Evolutionary conservation across 2,329 filamentous ascomycete species (phyloP).

Genomic region (Penicillium glabrum): DNA sequence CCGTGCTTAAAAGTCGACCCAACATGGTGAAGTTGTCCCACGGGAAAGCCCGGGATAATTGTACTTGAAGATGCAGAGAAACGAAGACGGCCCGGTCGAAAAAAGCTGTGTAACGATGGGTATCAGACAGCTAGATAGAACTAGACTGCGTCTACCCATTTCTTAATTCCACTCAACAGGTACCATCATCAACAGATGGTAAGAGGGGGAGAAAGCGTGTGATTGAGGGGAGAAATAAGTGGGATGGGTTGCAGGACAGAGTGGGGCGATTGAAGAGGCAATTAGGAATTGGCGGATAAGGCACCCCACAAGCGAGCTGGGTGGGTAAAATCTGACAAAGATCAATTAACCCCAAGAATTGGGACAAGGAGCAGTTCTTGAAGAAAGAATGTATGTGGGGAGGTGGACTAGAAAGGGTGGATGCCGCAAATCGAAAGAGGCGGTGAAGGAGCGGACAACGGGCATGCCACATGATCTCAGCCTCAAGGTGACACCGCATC

Average conservation of each 20-base stretch:
- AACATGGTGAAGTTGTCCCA: conserved; percentile 35
- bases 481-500: conserved; percentile 16
- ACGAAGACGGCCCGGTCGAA: conserved; percentile 12
- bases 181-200: conserved; percentile 28
- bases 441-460: conserved; percentile 24
- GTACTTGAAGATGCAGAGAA: conserved; percentile 13
- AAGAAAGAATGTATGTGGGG: conserved; percentile 14
- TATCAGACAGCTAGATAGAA: conserved; percentile 30
- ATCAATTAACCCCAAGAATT: conserved; percentile 5
- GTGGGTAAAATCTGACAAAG: conserved; percentile 1
- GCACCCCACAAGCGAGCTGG: conserved; percentile 13
- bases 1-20: conserved; percentile 44
- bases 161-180: conserved; percentile 26
- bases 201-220: conserved; percentile 5
- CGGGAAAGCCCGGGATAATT: conserved; percentile 7
- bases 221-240: conserved; percentile 19
- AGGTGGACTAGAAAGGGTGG: conserved; percentile 18
- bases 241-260: conserved; percentile 23
- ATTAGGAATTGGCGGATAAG: conserved; percentile 13
- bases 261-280: conserved; percentile 20
- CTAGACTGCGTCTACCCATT: conserved; percentile 36
- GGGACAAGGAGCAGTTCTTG: conserved; percentile 9
- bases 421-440: conserved; percentile 18
- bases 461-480: conserved; percentile 26
- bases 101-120: conserved; percentile 24